Base-by-base conservation (phyloP, 2,329 filamentous ascomycete species). In the Cladosporium velox region DNA sequence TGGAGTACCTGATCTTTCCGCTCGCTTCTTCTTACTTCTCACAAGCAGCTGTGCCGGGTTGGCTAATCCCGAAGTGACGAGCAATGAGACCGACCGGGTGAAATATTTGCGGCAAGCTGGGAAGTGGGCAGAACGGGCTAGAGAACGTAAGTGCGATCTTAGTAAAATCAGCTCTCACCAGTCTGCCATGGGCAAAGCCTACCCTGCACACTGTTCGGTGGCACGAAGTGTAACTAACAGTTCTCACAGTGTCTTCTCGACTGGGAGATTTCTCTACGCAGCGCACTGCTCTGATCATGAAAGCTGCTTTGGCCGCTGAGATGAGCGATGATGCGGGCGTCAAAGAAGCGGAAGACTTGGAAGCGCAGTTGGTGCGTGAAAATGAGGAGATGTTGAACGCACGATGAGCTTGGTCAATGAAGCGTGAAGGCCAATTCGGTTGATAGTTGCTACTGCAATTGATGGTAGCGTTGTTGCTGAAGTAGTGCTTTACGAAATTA, bases 251-350 rank as follows among this genome's bases (percentile, higher is more conserved):
- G 4, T 64, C 61, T 18, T 35, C 51, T 2, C 61, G 35, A 18
- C 4, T 64, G 2, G 34, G 26, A 41, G 61, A 64, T 34, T 54
- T 52, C 18, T 55, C 34, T n/a, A 26, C 35, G 4, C 51, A 64
- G 18, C 51, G 24, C 10, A 57, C 61, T 14, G 61, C 61, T 44
- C 51, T 64, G 10, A 12, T 55, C 8, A 64, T 64, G 61, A 64
- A 64, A 34, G 32, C 61, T 34, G 61, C 61, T 24, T 28, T 64
- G 15, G 30, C 49, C 14, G 61, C 61, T 14, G 61, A 64, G 26
- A 24, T 64, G 8, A 91, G 89, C 0, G 90, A 93, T 71, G 71
- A 72, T 12, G 41, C 61, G 6, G 67, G 71, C 0, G 68, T 68
- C 6, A 54, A 57, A n/a, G 68, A 69, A 54, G 68, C 69, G 11